phyloP scores from a whole-genome alignment of 1,284 basidiomycete species.

The Kwoniella shivajii region DNA sequence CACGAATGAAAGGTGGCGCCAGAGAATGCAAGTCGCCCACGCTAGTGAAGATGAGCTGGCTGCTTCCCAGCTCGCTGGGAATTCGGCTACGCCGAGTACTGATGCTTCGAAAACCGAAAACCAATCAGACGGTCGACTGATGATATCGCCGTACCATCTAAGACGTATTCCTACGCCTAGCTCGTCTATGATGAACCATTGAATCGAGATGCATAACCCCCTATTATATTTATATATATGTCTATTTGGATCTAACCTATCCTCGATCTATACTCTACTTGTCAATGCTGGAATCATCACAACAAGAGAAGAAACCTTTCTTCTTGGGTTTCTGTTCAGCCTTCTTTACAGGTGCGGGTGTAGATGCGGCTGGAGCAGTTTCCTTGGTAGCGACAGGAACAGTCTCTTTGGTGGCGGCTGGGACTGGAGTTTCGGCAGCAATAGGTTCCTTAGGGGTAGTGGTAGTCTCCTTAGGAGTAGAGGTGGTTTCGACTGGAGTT shows the following conservation, averaged over 20 bases:
- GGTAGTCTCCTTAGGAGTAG: neutral
- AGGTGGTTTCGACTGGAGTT: neutral
- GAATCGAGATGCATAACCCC: neutral
- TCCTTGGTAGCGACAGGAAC: conserved; percentile 7
- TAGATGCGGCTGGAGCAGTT: conserved; percentile 8
- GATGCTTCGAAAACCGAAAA: too few relatives aligned
- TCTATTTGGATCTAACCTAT: neutral
- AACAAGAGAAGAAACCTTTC: conserved; percentile 44
- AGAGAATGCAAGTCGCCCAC: too few relatives aligned
- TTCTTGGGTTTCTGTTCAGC: conserved; percentile 34
- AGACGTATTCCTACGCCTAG: too few relatives aligned
- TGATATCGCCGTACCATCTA: too few relatives aligned
- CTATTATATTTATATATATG: neutral
- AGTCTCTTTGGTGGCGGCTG: neutral
- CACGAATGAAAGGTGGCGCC: too few relatives aligned
- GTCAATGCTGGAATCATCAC: conserved; percentile 36
- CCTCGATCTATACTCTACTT: conserved; percentile 10
- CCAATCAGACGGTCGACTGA: too few relatives aligned
- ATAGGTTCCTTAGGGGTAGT: conserved; percentile 1
- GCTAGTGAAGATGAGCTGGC: too few relatives aligned
- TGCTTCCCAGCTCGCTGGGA: too few relatives aligned
- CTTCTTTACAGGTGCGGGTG: conserved; percentile 5
- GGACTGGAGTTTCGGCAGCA: conserved; percentile 9
- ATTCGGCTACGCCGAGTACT: too few relatives aligned
- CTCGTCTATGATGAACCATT: too few relatives aligned